A percentile compares a stretch with the other conserved stretches of the same genome.
Conservation (phyloP, 2,329 filamentous ascomycete genomes). For the Monosporascus sp. region DNA sequence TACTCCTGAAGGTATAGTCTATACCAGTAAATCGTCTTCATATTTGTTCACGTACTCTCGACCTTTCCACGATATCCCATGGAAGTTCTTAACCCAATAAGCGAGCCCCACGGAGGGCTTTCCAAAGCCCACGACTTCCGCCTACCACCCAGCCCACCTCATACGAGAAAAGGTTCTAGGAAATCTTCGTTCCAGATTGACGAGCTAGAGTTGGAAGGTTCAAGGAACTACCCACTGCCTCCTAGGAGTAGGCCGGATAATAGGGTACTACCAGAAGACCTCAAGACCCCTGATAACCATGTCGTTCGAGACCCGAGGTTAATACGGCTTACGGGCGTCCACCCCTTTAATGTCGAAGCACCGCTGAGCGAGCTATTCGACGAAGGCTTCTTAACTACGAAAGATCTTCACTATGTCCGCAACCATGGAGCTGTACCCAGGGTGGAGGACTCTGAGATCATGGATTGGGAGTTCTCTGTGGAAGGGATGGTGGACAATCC, state of each 20-base stretch:
- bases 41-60: no score
- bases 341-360: constrained; percentile 88
- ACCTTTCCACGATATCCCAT: constrained; percentile 1
- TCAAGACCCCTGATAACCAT: constrained; percentile 77
- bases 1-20: not conserved
- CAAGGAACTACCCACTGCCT: constrained; percentile 56
- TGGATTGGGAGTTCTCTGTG: constrained; percentile 76
- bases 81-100: constrained; percentile 3
- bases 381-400: constrained; percentile 77
- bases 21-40: no score
- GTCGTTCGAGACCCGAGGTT: constrained; percentile 74
- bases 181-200: constrained; percentile 17
- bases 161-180: constrained; percentile 32
- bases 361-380: constrained; percentile 74
- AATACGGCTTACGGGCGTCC: constrained; percentile 80
- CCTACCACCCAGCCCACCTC: constrained; percentile 35
- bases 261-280: constrained; percentile 65
- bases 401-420: constrained; percentile 84
- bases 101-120: constrained; percentile 10
- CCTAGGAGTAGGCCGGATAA: constrained; percentile 53
- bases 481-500: constrained; percentile 81
- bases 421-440: constrained; percentile 82
- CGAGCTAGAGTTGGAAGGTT: constrained; percentile 8
- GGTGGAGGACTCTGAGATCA: constrained; percentile 65
- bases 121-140: constrained; percentile 7